These are phyloP conservation scores for Phytophthora pisi DNA, from an alignment of 352 stramenopile genomes.

Conservation along the genomic window DNA sequence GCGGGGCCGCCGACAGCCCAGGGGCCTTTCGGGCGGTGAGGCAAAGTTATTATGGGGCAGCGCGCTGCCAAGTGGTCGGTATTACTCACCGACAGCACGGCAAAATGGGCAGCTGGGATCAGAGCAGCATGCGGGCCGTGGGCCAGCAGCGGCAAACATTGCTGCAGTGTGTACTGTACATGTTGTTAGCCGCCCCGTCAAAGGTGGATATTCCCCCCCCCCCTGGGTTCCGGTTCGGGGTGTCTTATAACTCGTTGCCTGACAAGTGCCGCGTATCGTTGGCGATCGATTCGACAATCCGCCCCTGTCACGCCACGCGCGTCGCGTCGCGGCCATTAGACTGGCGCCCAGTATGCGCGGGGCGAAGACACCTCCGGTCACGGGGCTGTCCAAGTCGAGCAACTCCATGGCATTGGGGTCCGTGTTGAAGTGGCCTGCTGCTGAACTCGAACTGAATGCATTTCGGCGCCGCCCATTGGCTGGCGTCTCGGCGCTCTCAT, in stretches of 20 bases:
- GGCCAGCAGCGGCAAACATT: background rate
- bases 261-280: slow-evolving; percentile 21
- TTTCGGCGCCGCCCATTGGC: slow-evolving; percentile 23
- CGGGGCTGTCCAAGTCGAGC: slow-evolving; percentile 2
- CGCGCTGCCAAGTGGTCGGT: slow-evolving; percentile 13
- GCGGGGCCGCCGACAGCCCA: background rate
- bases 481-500: background rate
- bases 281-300: slow-evolving; percentile 35
- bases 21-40: slow-evolving; percentile 10
- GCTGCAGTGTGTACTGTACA: background rate
- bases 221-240: background rate
- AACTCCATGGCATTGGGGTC: slow-evolving; percentile 1
- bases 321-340: slow-evolving; percentile 21
- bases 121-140: slow-evolving; percentile 21
- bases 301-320: slow-evolving; percentile 16
- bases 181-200: background rate
- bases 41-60: background rate
- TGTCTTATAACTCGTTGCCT: no score
- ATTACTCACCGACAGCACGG: slow-evolving; percentile 19
- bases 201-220: slow-evolving; percentile 29
- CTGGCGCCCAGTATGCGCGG: slow-evolving; percentile 17
- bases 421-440: slow-evolving; percentile 23
- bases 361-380: slow-evolving; percentile 11
- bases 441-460: slow-evolving; percentile 33
- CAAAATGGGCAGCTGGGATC: slow-evolving; percentile 23